A percentile compares a stretch with the other conserved stretches of the same genome.
Evolutionary conservation across 805 yeast genomes (phyloP).

Genomic region (Wickerhamomyces subpelliculosus): DNA sequence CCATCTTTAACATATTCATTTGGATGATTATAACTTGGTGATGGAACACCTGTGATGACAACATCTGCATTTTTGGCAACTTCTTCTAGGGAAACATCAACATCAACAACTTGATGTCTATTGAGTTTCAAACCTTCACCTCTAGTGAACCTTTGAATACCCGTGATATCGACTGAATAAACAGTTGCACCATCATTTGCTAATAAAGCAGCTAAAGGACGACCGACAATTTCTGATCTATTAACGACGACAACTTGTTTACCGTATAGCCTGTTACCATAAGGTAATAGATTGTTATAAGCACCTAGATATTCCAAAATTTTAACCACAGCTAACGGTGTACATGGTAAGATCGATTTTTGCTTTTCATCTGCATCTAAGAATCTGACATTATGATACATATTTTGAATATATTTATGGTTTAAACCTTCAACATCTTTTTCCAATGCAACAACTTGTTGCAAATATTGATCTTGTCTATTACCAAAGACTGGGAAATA

Average conservation of each 20-base stretch:
- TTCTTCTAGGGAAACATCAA: constrained; percentile 47
- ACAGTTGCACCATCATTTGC: constrained; percentile 98
- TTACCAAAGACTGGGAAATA: constrained; percentile 97
- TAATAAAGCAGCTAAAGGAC: constrained; percentile 90
- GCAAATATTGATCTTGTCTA: constrained; percentile 90
- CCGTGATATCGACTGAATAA: constrained; percentile 82
- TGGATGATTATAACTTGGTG: constrained; percentile 78
- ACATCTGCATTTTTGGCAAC: constrained; percentile 79
- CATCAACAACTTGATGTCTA: constrained; percentile 74
- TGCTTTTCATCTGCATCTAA: constrained; percentile 60
- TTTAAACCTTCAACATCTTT: constrained; percentile 97
- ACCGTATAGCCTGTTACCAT: constrained; percentile 91
- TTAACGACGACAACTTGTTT: constrained; percentile 87
- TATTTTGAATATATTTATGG: constrained; percentile 83
- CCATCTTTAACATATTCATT: constrained; percentile 76
- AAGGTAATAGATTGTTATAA: constrained; percentile 72
- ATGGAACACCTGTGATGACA: constrained; percentile 93
- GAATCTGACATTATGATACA: constrained; percentile 88
- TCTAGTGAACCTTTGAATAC: constrained; percentile 86
- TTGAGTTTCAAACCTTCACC: constrained; percentile 82
- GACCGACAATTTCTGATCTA: constrained; percentile 93
- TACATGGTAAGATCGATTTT: constrained; percentile 91
- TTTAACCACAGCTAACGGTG: constrained; percentile 92
- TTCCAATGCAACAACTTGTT: constrained; percentile 84
- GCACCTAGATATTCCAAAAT: constrained; percentile 85